These are phyloP conservation scores for Backusella australiensis DNA, from an alignment of 192 early-diverging fungal genomes.

Conservation along the genomic window DNA sequence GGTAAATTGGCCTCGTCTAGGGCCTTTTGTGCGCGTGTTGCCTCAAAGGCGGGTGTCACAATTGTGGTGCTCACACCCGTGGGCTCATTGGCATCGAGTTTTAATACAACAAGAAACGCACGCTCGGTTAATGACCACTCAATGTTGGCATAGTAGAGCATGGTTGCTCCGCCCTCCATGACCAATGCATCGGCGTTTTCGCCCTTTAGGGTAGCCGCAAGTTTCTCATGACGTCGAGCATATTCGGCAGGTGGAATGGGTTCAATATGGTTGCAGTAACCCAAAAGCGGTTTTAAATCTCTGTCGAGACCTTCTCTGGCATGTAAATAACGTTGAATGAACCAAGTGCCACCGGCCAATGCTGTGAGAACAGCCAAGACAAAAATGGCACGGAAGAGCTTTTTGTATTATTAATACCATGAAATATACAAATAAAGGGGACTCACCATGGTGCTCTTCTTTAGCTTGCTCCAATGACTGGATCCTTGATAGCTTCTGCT, in stretches of 20 bases:
- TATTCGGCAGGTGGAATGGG: slow-evolving; percentile 38
- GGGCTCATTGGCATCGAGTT: not conserved
- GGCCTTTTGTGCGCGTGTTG: slow-evolving; percentile 38
- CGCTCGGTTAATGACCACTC: slow-evolving; percentile 46
- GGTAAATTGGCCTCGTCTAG: slow-evolving; percentile 25
- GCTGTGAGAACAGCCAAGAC: not conserved
- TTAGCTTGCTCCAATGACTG: slow-evolving; percentile 18
- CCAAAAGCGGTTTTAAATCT: slow-evolving; percentile 18
- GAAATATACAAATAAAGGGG: not conserved
- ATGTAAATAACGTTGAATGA: not conserved
- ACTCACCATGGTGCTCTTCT: slow-evolving; percentile 14
- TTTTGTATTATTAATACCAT: not conserved
- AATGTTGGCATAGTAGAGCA: slow-evolving; percentile 50
- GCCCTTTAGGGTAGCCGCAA: slow-evolving; percentile 33
- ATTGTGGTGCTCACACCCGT: slow-evolving; percentile 40
- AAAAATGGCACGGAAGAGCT: not conserved
- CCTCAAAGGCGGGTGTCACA: slow-evolving; percentile 49
- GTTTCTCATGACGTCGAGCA: slow-evolving; percentile 35
- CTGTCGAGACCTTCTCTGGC: not conserved
- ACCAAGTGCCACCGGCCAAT: not conserved
- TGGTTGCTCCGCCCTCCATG: slow-evolving; percentile 45
- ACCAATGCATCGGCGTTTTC: slow-evolving; percentile 40
- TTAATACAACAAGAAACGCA: slow-evolving; percentile 42
- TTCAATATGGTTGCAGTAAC: slow-evolving; percentile 41
- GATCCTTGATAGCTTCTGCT: not conserved